A percentile compares a stretch with the other conserved stretches of the same genome.
phyloP scores from a whole-genome alignment of 2,329 filamentous ascomycete genomes.

The Zymoseptoria brevis region DNA sequence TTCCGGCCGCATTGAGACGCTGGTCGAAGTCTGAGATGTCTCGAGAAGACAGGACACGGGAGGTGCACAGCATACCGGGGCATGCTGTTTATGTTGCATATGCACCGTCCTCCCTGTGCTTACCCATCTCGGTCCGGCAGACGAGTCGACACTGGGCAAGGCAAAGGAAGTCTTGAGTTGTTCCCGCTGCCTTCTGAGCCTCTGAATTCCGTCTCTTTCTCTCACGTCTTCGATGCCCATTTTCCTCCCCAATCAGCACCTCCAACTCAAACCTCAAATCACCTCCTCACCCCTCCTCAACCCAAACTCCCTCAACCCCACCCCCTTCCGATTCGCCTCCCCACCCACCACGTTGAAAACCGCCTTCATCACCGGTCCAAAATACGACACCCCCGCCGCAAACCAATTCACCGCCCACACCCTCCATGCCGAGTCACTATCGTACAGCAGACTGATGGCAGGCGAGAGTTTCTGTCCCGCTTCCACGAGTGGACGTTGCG shows the following conservation, averaged over 20 bases:
- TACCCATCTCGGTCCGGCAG: too few species aligned
- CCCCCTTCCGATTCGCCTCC: slow-evolving; percentile 11
- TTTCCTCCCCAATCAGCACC: slow-evolving; percentile 3
- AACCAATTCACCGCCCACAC: slow-evolving; percentile 13
- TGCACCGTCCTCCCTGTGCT: too few species aligned
- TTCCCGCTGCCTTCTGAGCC: too few species aligned
- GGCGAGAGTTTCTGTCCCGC: slow-evolving; percentile 22
- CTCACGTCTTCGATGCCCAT: too few species aligned
- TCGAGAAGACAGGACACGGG: too few species aligned
- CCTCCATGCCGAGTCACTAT: slow-evolving; percentile 20
- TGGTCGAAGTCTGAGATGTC: not conserved
- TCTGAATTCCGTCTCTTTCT: too few species aligned
- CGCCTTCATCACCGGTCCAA: slow-evolving; percentile 11
- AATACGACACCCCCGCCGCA: slow-evolving; percentile 4
- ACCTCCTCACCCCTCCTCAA: slow-evolving; percentile 14
- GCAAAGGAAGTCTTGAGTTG: too few species aligned
- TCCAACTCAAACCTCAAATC: not conserved
- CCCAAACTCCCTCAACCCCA: slow-evolving; percentile 24
- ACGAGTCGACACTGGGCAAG: too few species aligned
- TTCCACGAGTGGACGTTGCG: slow-evolving; percentile 19
- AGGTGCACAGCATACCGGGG: too few species aligned
- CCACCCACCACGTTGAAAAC: slow-evolving; percentile 17
- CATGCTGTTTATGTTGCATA: too few species aligned
- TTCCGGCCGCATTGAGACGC: not conserved
- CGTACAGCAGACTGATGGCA: slow-evolving; percentile 16